Evolutionary conservation across 1,139 yeast species (phyloP), one percentile per base, ranked within the genome.

Genomic region (Lodderomyces metapsilosis): DNA sequence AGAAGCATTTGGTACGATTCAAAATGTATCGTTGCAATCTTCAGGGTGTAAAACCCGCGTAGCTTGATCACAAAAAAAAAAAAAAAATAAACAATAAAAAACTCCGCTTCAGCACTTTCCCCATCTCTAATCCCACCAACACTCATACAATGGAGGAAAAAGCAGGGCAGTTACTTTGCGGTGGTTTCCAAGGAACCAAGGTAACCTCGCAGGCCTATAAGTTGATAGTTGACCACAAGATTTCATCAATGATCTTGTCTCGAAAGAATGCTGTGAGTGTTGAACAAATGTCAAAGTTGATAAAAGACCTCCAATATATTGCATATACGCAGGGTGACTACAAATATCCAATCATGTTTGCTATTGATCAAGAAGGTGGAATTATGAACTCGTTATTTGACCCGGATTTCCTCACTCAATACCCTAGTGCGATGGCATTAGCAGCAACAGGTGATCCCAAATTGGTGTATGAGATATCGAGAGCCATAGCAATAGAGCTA

Each of bases 331-430:
- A 71, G 40, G 78, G 79, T 1, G 68, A 74, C 32, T 81, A 80
- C 50, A 64, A 70, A 47, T 65, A 75, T 47, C 88, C 88, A 1
- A 57, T 81, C 22, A 61, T 88, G 46, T 84, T 91, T 65, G 92
- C 95, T 11, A 78, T 83, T 10, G 84, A 82, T 57, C 92, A 88
- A 57, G 97, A 89, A 59, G 78, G 92, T 37, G 88, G 87, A 47
- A 78, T 88, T 79, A 72, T 78, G 59, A 80, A 80, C 56, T 71
- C 82, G 22, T 61, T 81, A 35, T 77, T 76, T 52, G 84, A 80
- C 50, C 69, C 74, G 4, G 70, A 71, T 9, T 66, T 61, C 45
- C 57, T 81, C 23, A 74, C 82, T 8, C 86, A 81, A 55, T 78
- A 76, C 49, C 87, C 87, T 0, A 79, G 83, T 2, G 80, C 83